phyloP scores from a whole-genome alignment of 208 protist species.

The Vickermania ingenoplastis region DNA sequence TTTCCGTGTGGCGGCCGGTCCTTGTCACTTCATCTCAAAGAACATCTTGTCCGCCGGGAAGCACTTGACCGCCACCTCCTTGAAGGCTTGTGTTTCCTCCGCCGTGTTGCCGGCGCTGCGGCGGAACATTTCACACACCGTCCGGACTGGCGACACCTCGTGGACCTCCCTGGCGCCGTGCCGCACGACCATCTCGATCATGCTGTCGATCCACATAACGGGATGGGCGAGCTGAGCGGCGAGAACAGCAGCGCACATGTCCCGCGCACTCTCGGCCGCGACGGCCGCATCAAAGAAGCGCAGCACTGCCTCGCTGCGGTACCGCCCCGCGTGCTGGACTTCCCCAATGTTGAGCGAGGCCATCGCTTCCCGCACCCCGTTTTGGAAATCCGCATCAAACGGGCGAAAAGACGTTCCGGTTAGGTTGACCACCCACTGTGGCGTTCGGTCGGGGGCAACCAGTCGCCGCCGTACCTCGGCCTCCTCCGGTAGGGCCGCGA shows the following conservation, averaged over 20 bases:
- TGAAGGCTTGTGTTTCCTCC: background rate
- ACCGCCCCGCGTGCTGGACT: constrained; percentile 56
- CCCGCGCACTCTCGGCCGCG: constrained; percentile 29
- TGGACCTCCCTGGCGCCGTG: constrained; percentile 24
- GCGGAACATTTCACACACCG: constrained; percentile 65
- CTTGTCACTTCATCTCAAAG: background rate
- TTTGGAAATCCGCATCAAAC: constrained; percentile 41
- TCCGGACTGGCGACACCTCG: constrained; percentile 57
- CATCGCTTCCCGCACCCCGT: constrained; percentile 29
- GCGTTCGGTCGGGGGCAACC: background rate
- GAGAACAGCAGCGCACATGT: constrained; percentile 63
- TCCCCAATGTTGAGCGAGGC: constrained; percentile 72
- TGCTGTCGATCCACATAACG: constrained; percentile 74
- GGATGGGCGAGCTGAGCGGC: constrained; percentile 69
- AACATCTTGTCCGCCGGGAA: constrained; percentile 5
- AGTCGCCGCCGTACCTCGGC: constrained; percentile 15
- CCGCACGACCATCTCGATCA: constrained; percentile 54
- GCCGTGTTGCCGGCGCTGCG: constrained; percentile 5
- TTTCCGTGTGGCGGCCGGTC: too few relatives aligned
- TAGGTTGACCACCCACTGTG: constrained; percentile 77
- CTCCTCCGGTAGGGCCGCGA: constrained; percentile 60
- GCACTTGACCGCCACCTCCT: background rate
- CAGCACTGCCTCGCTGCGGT: constrained; percentile 28
- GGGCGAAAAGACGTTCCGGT: constrained; percentile 63
- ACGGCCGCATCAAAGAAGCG: constrained; percentile 35